Base-by-base conservation (phyloP, 257 asterid genomes). In the Echites panduratus region DNA sequence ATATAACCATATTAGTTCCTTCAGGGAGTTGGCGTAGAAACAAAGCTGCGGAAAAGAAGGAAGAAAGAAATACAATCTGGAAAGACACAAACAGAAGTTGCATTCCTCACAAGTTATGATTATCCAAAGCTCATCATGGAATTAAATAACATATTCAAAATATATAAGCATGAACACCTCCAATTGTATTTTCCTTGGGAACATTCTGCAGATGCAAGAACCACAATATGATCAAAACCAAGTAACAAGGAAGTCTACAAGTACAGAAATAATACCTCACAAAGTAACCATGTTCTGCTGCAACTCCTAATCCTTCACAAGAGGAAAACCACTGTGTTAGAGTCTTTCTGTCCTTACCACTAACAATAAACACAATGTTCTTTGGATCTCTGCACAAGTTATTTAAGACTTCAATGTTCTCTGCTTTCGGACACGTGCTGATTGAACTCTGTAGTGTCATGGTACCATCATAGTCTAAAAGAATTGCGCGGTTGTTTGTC, bases 251-350 rank as follows among this genome's bases (percentile, higher is more conserved):
- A 16, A 24, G 14, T 17, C 14, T 12, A 29, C 24, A 44, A 52
- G 64, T 53, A 32, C 6, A 32, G 44, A 72, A 57, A 59, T 32
- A 49, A 32, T 82, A 89, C 96, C 96, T 83, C 66, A 89, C 77
- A 70, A 89, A 91, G 73, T 87, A 91, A 68, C 96, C 97, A 78
- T 89, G 91, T 82, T 91, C 97, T 13, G 97, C 95, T 44, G 95
- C 97, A 72, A 91, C 66, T 11, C 89, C 95, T 66, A 91, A 53
- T 56, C 81, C 82, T 59, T 86, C 86, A 32, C 97, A 86, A 24
- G 92, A 84, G 16, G 86, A 66, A 77, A 91, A 91, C 96, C 96
- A 89, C 40, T 78, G 79, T 2, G 87, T 85, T 54, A 91, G 79
- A 19, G 81, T 86, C 72, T 82, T 83, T 67, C 80, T 87, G 65